Percentiles rank a stretch among this genome's conserved stretches.
Conservation (phyloP, 2,329 filamentous ascomycete species). For the Aspergillus aculeatus region DNA sequence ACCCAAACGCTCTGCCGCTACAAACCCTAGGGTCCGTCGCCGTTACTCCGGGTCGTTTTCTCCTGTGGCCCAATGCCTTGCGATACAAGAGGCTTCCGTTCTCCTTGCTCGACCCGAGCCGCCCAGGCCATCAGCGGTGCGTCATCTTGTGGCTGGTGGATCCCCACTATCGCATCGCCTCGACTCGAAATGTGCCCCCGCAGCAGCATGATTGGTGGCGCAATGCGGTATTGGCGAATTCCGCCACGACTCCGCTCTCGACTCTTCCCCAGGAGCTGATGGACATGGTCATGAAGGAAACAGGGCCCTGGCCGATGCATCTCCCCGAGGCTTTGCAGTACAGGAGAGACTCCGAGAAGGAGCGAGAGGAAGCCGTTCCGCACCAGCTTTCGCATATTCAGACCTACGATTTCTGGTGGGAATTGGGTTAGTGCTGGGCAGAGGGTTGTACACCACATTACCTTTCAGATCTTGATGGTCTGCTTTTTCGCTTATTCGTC, state of each 20-base stretch:
- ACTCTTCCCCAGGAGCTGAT: not conserved
- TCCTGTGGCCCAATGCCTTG: constrained; percentile 14
- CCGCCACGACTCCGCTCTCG: not conserved
- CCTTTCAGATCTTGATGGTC: too few species aligned
- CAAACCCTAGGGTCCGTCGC: constrained; percentile 16
- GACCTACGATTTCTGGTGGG: too few species aligned
- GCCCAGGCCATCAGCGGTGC: constrained; percentile 9
- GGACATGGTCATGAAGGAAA: not conserved
- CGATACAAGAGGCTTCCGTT: constrained; percentile 11
- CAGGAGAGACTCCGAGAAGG: too few species aligned
- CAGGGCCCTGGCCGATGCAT: not conserved
- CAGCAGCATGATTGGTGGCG: constrained; percentile 13
- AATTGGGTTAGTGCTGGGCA: too few species aligned
- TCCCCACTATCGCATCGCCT: constrained; percentile 15
- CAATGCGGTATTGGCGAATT: not conserved
- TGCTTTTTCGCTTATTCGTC: too few species aligned
- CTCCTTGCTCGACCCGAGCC: constrained; percentile 10
- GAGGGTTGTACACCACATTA: too few species aligned
- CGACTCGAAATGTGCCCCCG: constrained; percentile 14
- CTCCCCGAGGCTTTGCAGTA: too few species aligned
- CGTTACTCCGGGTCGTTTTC: constrained; percentile 10
- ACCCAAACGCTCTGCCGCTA: not conserved
- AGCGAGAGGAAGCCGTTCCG: too few species aligned
- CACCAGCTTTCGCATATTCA: too few species aligned
- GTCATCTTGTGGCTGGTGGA: constrained; percentile 16